Percentiles rank a stretch among this genome's conserved stretches.
Evolutionary conservation across 768 basidiomycete species (phyloP).

Genomic region (Tylopilus plumbeoviolaceoides): DNA sequence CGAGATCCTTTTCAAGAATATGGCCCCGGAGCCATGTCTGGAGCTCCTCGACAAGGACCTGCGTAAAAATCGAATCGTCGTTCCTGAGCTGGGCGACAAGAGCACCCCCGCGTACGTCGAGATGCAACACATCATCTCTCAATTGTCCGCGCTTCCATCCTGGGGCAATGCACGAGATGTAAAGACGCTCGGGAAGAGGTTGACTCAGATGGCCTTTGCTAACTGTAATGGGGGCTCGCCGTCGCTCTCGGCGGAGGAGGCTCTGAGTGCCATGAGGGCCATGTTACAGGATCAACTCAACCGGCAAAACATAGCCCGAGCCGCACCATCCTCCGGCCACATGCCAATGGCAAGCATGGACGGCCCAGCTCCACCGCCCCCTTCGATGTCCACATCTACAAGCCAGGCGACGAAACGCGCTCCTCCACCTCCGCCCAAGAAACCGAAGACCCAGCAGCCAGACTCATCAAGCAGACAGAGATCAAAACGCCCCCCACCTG

Average conservation of each 20-base stretch:
- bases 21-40: conserved; percentile 50
- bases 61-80: conserved; percentile 36
- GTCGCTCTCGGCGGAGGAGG: conserved; percentile 27
- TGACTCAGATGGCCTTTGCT: conserved; percentile 41
- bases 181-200: conserved; percentile 46
- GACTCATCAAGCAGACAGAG: neutral
- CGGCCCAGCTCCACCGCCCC: conserved; percentile 15
- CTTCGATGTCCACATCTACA: conserved; percentile 18
- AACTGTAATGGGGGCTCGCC: conserved; percentile 16
- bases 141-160: conserved; percentile 44
- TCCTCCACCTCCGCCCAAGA: conserved; percentile 16
- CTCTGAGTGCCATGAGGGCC: conserved; percentile 24
- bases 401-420: conserved; percentile 18
- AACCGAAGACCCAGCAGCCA: neutral
- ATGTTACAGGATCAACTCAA: conserved; percentile 13
- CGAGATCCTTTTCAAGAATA: conserved; percentile 52
- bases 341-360: neutral
- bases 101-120: conserved; percentile 4
- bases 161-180: conserved; percentile 75
- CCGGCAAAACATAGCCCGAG: no score
- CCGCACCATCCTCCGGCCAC: no score
- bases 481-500: neutral
- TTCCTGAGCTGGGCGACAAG: conserved; percentile 32
- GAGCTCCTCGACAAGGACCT: conserved; percentile 48
- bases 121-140: conserved; percentile 38